Evolutionary conservation across 164 flowering plant species (phyloP).

Genomic region (Houttuynia cordata): DNA sequence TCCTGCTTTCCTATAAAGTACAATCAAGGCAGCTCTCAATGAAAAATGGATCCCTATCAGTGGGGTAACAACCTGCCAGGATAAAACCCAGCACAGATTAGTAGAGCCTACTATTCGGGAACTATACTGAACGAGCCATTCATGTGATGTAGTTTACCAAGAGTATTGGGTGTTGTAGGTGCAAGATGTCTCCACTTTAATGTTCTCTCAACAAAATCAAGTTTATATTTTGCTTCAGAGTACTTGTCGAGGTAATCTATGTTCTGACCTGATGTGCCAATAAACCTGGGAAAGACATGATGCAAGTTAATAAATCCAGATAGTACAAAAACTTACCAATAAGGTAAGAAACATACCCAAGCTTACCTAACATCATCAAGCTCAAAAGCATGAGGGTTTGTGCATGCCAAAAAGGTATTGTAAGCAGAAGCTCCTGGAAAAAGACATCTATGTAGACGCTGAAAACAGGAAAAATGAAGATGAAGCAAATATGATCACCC

Average conservation of each 20-base stretch:
- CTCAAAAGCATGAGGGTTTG: constrained; percentile 86
- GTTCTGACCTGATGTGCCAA: constrained; percentile 96
- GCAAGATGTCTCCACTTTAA: constrained; percentile 95
- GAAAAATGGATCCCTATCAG: too few species aligned
- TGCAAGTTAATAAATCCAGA: not conserved
- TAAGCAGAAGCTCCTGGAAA: constrained; percentile 78
- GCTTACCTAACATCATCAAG: constrained; percentile 61
- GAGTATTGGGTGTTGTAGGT: constrained; percentile 93
- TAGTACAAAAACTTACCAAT: not conserved
- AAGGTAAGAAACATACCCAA: not conserved
- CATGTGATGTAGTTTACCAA: constrained; percentile 31
- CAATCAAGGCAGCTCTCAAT: too few species aligned
- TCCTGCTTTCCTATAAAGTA: too few species aligned
- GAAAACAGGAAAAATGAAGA: constrained; percentile 12
- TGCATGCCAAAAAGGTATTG: constrained; percentile 77
- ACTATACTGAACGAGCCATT: too few species aligned
- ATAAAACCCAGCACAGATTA: too few species aligned
- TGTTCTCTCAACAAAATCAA: constrained; percentile 93
- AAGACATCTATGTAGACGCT: constrained; percentile 87
- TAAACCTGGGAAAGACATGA: too few species aligned
- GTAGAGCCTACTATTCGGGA: too few species aligned
- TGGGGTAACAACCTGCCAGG: too few species aligned
- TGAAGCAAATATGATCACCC: too few species aligned
- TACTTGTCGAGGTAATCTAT: constrained; percentile 85
- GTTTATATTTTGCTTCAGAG: constrained; percentile 57